phyloP scores from a whole-genome alignment of 305 asterid species.

The Stenogyne calaminthoides region DNA sequence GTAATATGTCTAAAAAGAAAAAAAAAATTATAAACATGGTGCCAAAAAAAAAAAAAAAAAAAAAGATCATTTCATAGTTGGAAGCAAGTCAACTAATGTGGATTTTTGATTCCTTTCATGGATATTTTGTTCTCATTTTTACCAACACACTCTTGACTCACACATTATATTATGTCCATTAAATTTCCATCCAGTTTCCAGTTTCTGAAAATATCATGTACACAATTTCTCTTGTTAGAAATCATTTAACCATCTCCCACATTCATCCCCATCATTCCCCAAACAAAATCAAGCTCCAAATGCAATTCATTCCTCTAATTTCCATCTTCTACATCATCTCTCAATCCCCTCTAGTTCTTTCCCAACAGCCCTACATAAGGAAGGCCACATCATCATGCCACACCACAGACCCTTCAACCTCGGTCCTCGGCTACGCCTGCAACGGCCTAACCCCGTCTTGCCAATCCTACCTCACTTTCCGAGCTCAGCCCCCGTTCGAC shows the following conservation, averaged over 20 bases:
- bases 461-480: slow-evolving; percentile 74
- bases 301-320: slow-evolving; percentile 28
- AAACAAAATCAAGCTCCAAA: neutral
- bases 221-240: neutral
- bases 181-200: neutral
- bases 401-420: slow-evolving; percentile 36
- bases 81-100: neutral
- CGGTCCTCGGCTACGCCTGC: slow-evolving; percentile 77
- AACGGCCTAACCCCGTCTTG: slow-evolving; percentile 60
- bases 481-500: slow-evolving; percentile 56
- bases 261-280: neutral
- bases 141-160: neutral
- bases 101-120: neutral
- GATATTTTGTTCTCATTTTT: neutral
- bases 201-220: neutral
- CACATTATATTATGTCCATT: neutral
- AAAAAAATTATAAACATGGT: too few relatives aligned
- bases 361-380: slow-evolving; percentile 74
- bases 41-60: too few relatives aligned
- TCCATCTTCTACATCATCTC: slow-evolving; percentile 37
- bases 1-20: too few relatives aligned
- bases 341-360: slow-evolving; percentile 32
- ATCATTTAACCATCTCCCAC: neutral
- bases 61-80: too few relatives aligned
- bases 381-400: slow-evolving; percentile 29